Evolutionary conservation across 495 filamentous ascomycete genomes (phyloP), one percentile per base, ranked within the genome.

Genomic region (Penicillium robsamsonii): DNA sequence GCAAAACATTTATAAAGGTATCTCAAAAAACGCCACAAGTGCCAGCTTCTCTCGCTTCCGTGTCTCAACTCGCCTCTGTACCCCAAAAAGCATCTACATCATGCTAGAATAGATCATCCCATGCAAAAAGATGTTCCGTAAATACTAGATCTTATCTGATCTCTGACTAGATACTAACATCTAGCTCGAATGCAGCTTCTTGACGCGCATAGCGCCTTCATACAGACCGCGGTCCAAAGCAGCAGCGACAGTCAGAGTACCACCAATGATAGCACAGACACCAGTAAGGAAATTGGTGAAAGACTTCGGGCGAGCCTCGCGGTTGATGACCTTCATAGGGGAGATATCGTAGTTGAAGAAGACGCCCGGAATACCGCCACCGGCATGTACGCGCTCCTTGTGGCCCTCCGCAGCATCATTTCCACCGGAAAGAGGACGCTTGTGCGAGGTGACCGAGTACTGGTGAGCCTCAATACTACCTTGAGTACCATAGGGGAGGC

Each of bases 301-400:
- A 15, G 86, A 84, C 76, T 97, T 97, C 17, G 84, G 75, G 18
- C 90, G 84, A 58, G 87, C 88, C 77, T 99, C 94, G 40, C 91
- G 85, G 78, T 97, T 99, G 76, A 99, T 88, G 42, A 99, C 95
- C 74, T 97, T 99, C 95, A 99, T 97, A 29, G 94, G 94, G 3
- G 94, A 97, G 74, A 99, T 97, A 69, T 99, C 94, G 65, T 97
- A 98, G 59, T 90, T 94, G 77, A 98, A 97, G 79, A 97, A 98
- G 12, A 98, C 92, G 5, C 95, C 95, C 3, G 94, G 94, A 64
- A 98, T 97, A 51, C 94, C 94, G 49, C 89, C 91, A 57, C 84
- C 61, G 1, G 92, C 89, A 71, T 97, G 95, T 59, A 96, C 71
- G 6, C 91, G 83, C 75, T 96, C 92, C 67, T 90, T 84, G 71